Evolutionary conservation across 1,284 basidiomycete species (phyloP).

Genomic region (Termitomyces sp.): DNA sequence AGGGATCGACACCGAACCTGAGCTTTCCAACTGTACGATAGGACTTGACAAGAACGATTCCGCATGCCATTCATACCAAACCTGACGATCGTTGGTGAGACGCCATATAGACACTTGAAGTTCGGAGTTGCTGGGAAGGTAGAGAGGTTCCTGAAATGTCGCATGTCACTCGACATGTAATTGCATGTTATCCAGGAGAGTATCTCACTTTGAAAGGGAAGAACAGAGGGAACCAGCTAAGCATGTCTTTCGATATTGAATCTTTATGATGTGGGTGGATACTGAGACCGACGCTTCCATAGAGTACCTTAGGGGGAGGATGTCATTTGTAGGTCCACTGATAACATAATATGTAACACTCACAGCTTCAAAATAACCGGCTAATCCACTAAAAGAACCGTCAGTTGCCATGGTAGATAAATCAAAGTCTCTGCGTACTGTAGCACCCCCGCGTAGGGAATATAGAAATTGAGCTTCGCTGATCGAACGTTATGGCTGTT

Average conservation of each 20-base stretch:
- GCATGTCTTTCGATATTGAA: slow-evolving; percentile 86
- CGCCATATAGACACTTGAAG: slow-evolving; percentile 95
- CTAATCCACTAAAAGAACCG: slow-evolving; percentile 64
- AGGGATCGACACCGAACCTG: slow-evolving; percentile 22
- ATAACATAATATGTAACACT: slow-evolving; percentile 9
- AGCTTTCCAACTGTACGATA: slow-evolving; percentile 19
- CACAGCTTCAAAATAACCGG: slow-evolving; percentile 94
- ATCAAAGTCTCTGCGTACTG: slow-evolving; percentile 44
- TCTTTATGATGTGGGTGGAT: slow-evolving; percentile 91
- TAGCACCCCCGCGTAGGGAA: slow-evolving; percentile 91
- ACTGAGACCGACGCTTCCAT: slow-evolving; percentile 83
- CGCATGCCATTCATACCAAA: slow-evolving; percentile 99
- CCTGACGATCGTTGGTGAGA: slow-evolving; percentile 78
- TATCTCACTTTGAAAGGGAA: slow-evolving; percentile 80
- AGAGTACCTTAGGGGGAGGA: slow-evolving; percentile 51
- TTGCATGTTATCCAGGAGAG: not conserved
- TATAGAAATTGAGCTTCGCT: slow-evolving; percentile 81
- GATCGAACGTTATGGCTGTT: slow-evolving; percentile 87
- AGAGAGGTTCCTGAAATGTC: slow-evolving; percentile 73
- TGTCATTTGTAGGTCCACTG: not conserved
- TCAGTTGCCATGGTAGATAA: not conserved
- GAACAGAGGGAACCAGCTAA: slow-evolving; percentile 98
- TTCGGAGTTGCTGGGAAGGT: slow-evolving; percentile 89
- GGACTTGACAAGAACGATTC: slow-evolving; percentile 76
- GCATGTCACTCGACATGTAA: slow-evolving; percentile 1